Conservation (phyloP, 306 rosid species). For the Casuarina cunninghamiana region DNA sequence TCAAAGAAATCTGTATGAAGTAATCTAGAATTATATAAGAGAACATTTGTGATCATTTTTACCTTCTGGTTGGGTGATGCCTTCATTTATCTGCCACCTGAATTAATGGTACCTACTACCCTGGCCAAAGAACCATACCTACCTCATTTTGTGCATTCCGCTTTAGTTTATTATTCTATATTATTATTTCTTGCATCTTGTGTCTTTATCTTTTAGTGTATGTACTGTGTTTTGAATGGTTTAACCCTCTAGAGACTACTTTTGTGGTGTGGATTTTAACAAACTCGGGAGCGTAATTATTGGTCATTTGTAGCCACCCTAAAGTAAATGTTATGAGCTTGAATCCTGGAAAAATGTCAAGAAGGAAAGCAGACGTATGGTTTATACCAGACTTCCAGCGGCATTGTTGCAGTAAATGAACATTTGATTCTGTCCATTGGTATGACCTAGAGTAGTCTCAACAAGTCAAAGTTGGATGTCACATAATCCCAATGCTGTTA, state of each 20-base stretch:
- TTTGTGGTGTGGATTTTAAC: neutral
- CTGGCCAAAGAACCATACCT: neutral
- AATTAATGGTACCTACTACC: neutral
- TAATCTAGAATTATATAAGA: neutral
- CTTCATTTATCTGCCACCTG: neutral
- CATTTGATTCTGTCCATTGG: neutral
- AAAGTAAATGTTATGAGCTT: no score
- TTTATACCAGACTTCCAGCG: neutral
- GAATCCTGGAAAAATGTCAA: no score
- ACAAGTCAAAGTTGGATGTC: neutral
- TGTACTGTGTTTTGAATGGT: neutral
- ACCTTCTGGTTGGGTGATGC: neutral
- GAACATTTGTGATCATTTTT: neutral
- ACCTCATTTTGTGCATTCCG: neutral
- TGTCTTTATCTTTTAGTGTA: neutral
- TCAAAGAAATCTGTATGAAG: neutral
- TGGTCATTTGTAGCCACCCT: neutral
- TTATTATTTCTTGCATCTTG: neutral
- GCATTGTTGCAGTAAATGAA: neutral
- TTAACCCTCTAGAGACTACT: neutral
- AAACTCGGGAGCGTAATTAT: neutral
- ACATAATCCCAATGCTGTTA: neutral
- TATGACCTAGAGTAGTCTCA: neutral
- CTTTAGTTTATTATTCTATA: neutral
- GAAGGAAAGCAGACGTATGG: no score